Conservation (phyloP, 805 yeast species). For the Scheffersomyces coipomensis region DNA sequence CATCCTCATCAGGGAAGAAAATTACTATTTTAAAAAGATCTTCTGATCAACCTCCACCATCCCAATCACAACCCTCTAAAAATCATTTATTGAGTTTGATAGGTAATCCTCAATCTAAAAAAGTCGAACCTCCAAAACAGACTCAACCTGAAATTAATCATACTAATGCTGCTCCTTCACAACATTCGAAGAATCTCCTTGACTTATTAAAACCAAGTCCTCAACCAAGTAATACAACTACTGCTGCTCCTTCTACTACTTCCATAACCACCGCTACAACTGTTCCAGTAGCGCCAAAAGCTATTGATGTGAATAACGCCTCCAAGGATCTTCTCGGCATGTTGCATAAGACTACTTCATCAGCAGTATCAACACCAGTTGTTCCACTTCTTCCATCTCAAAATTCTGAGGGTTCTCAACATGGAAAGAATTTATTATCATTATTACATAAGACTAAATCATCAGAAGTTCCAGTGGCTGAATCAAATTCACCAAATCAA, state of each 20-base stretch:
- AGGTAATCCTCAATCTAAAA: constrained; percentile 4
- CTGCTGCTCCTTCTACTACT: background rate
- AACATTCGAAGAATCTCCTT: background rate
- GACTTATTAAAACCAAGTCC: background rate
- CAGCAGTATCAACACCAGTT: background rate
- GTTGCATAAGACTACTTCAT: constrained; percentile 11
- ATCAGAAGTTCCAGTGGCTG: background rate
- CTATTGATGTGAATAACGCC: constrained; percentile 5
- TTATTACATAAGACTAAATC: constrained; percentile 11
- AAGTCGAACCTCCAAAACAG: background rate
- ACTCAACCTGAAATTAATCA: background rate
- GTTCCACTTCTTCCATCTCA: background rate
- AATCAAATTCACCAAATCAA: background rate
- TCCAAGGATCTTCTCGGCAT: constrained; percentile 14
- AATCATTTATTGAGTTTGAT: constrained; percentile 13
- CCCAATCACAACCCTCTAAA: constrained; percentile 4
- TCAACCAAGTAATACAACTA: background rate
- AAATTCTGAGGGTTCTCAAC: background rate
- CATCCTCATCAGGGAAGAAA: constrained; percentile 20
- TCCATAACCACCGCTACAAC: background rate
- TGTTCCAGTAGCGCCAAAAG: constrained; percentile 1
- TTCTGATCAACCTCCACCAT: constrained; percentile 5
- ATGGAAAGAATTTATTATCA: constrained; percentile 12
- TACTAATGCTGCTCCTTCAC: background rate
- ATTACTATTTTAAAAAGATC: constrained; percentile 27